Percentiles rank a stretch among this genome's conserved stretches.
phyloP scores from a whole-genome alignment of 2,329 filamentous ascomycete genomes.

The Diaporthe caulivora region DNA sequence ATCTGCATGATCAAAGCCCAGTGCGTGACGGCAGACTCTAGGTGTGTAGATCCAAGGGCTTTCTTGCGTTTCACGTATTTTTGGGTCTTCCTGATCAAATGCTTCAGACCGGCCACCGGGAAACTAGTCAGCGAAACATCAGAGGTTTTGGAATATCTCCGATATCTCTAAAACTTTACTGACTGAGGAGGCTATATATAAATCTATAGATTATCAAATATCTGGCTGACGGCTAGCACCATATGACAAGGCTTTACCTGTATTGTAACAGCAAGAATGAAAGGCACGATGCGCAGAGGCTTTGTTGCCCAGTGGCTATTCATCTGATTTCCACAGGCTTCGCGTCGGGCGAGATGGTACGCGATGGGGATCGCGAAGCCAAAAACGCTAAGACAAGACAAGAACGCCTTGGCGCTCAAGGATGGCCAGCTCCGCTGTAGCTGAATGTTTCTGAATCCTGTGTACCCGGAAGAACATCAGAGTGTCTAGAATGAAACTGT shows the following conservation, averaged over 20 bases:
- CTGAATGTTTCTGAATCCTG: no score
- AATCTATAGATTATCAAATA: no score
- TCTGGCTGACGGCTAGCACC: not conserved
- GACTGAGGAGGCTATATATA: not conserved
- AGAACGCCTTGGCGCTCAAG: no score
- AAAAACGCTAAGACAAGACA: no score
- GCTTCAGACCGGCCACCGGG: not conserved
- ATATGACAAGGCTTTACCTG: not conserved
- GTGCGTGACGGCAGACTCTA: not conserved
- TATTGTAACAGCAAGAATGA: not conserved
- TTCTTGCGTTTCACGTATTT: not conserved
- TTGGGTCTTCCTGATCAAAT: not conserved
- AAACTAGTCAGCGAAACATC: not conserved
- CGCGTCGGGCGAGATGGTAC: not conserved
- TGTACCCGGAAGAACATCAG: no score
- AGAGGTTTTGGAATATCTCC: not conserved
- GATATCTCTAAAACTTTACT: not conserved
- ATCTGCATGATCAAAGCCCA: not conserved
- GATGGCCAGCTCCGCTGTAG: no score
- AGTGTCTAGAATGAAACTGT: no score
- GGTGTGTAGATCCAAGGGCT: not conserved
- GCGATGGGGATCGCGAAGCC: no score
- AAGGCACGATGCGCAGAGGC: not conserved
- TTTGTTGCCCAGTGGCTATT: not conserved
- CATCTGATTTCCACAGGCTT: not conserved